Percentiles rank a stretch among this genome's conserved stretches.
These are phyloP conservation scores for Blumeria graminis DNA, from an alignment of 2,329 filamentous ascomycete genomes.

Conservation along the genomic window DNA sequence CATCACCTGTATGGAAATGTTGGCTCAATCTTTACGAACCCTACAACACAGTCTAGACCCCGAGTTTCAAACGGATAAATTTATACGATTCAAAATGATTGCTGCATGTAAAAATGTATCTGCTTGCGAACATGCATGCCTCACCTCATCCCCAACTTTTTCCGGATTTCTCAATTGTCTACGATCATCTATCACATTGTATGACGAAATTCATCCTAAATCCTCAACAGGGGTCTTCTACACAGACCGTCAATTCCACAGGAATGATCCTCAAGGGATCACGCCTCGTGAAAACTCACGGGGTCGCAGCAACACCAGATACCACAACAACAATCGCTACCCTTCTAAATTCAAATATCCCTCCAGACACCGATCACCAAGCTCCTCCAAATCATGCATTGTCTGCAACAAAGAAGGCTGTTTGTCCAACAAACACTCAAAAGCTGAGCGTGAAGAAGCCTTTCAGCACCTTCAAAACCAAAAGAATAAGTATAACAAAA, in stretches of 20 bases:
- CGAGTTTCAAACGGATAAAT: not conserved
- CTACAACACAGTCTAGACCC: not conserved
- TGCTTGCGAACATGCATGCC: not conserved
- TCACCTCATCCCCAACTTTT: not conserved
- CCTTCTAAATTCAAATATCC: not conserved
- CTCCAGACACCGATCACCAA: not conserved
- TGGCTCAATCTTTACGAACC: not conserved
- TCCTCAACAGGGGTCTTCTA: not conserved
- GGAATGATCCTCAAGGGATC: not conserved
- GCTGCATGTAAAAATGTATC: not conserved
- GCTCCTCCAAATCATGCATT: not conserved
- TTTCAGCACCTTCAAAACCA: not conserved
- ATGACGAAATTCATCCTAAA: not conserved
- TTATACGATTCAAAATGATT: not conserved
- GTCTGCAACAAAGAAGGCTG: not conserved
- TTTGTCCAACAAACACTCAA: not conserved
- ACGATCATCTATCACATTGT: not conserved
- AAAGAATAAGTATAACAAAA: not conserved
- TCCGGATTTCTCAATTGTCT: not conserved
- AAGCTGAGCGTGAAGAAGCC: not conserved
- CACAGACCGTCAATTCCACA: not conserved
- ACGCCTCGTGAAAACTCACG: not conserved
- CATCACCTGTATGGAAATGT: not conserved
- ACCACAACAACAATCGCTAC: not conserved
- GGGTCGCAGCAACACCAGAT: not conserved